These are phyloP conservation scores for Silene conica DNA, from an alignment of 148 eudicot species.

Conservation along the genomic window DNA sequence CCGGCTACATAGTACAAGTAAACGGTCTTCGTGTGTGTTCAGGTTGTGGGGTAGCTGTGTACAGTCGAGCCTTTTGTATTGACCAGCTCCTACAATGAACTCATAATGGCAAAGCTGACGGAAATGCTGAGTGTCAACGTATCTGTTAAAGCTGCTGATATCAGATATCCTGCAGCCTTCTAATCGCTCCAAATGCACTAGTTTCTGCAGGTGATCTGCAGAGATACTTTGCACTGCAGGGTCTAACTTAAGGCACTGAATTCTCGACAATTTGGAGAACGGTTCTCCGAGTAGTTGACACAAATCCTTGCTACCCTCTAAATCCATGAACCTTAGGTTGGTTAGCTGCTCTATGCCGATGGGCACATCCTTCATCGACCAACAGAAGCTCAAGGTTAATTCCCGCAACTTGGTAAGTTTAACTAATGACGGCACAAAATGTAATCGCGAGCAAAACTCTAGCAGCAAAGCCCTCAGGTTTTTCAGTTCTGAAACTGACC, in stretches of 20 bases:
- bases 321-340: conserved; percentile 18
- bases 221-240: conserved; percentile 22
- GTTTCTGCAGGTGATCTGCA: conserved; percentile 13
- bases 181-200: conserved; percentile 20
- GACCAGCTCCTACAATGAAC: conserved; percentile 21
- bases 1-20: conserved; percentile 19
- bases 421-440: conserved; percentile 22
- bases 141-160: conserved; percentile 22
- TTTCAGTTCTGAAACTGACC: conserved; percentile 21
- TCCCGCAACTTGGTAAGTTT: conserved; percentile 25
- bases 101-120: conserved; percentile 19
- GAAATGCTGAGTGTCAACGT: conserved; percentile 21
- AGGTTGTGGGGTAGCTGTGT: neutral
- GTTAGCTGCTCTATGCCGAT: conserved; percentile 16
- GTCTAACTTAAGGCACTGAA: conserved; percentile 28
- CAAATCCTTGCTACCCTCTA: conserved; percentile 22
- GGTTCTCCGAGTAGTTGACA: conserved; percentile 14
- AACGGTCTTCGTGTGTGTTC: neutral
- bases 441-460: conserved; percentile 15
- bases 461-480: conserved; percentile 27
- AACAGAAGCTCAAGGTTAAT: conserved; percentile 20
- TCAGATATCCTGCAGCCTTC: conserved; percentile 27
- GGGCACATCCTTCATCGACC: conserved; percentile 26
- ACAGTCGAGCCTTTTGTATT: conserved; percentile 19
- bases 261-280: conserved; percentile 10